Percentiles rank a stretch among this genome's conserved stretches.
These are phyloP conservation scores for Exophiala oligosperma DNA, from an alignment of 2,329 filamentous ascomycete species.

Conservation along the genomic window DNA sequence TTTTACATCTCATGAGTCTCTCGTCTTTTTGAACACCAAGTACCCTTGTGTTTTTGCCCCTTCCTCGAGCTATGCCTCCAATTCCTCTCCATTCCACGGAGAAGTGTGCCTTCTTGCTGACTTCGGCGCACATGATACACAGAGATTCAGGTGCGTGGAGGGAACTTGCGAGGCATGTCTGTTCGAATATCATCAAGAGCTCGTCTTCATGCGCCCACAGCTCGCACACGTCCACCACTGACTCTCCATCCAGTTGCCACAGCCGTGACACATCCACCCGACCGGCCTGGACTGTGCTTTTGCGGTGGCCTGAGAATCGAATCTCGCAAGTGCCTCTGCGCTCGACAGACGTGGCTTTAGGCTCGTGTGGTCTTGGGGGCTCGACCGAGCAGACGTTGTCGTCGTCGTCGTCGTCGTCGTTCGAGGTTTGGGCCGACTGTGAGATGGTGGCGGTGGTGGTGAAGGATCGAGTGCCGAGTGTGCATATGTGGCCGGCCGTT, in stretches of 20 bases:
- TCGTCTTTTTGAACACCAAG: too few relatives aligned
- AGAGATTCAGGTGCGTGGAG: too few relatives aligned
- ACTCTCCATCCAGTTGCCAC: conserved; percentile 63
- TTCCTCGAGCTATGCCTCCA: too few relatives aligned
- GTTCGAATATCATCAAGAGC: conserved; percentile 33
- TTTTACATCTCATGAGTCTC: too few relatives aligned
- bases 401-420: conserved; percentile 17
- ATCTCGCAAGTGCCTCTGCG: conserved; percentile 39
- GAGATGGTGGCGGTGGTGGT: not conserved
- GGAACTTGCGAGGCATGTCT: too few relatives aligned
- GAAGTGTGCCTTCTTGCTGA: too few relatives aligned
- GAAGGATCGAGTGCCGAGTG: conserved; percentile 17
- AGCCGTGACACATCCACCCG: conserved; percentile 60
- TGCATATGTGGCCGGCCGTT: conserved; percentile 49
- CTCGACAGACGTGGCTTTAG: conserved; percentile 30
- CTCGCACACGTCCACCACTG: conserved; percentile 65
- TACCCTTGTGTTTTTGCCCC: too few relatives aligned
- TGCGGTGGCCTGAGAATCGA: conserved; percentile 44
- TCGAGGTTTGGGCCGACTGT: not conserved
- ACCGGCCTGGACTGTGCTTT: conserved; percentile 52
- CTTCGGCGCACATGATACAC: too few relatives aligned
- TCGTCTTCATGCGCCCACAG: conserved; percentile 60
- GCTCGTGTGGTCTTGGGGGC: conserved; percentile 5
- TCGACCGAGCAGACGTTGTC: too few relatives aligned
- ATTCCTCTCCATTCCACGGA: too few relatives aligned